Conservation (phyloP, 2,329 filamentous ascomycete species). For the Didymella segeticola region DNA sequence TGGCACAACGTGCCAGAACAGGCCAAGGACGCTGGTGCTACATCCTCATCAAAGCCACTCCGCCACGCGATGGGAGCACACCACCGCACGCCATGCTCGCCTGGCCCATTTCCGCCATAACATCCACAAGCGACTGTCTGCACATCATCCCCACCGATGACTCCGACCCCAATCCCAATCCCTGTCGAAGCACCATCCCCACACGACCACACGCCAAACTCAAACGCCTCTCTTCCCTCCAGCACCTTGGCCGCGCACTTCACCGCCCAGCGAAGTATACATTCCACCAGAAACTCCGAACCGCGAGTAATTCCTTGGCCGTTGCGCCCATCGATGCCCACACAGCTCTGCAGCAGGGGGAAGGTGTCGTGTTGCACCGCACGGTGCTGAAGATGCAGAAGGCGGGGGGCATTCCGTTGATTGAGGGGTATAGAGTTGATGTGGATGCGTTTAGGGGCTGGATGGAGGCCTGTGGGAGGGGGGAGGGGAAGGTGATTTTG, state of each 20-base stretch:
- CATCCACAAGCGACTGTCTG: conserved; percentile 15
- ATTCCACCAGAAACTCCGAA: conserved; percentile 9
- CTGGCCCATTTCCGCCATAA: conserved; percentile 19
- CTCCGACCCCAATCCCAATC: neutral
- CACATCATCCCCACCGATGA: conserved; percentile 17
- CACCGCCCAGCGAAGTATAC: neutral
- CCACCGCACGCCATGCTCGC: conserved; percentile 22
- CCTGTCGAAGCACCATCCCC: neutral
- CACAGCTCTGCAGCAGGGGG: neutral
- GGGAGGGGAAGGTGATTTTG: conserved; percentile 34
- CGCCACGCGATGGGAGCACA: neutral
- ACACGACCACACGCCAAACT: too few species aligned
- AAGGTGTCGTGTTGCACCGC: conserved; percentile 19
- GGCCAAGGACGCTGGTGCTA: conserved; percentile 29
- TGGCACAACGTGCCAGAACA: conserved; percentile 4
- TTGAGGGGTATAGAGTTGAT: conserved; percentile 33
- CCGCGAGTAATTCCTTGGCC: conserved; percentile 11
- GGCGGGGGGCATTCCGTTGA: conserved; percentile 27
- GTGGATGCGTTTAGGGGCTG: conserved; percentile 20
- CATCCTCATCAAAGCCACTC: conserved; percentile 18
- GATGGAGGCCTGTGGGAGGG: conserved; percentile 32
- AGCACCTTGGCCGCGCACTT: conserved; percentile 5
- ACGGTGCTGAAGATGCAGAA: conserved; percentile 27
- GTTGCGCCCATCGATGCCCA: conserved; percentile 1
- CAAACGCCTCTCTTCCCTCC: conserved; percentile 16